Percentiles rank a stretch among this genome's conserved stretches.
Evolutionary conservation across 2,329 filamentous ascomycete species (phyloP).

Genomic region (Alternaria sp.): DNA sequence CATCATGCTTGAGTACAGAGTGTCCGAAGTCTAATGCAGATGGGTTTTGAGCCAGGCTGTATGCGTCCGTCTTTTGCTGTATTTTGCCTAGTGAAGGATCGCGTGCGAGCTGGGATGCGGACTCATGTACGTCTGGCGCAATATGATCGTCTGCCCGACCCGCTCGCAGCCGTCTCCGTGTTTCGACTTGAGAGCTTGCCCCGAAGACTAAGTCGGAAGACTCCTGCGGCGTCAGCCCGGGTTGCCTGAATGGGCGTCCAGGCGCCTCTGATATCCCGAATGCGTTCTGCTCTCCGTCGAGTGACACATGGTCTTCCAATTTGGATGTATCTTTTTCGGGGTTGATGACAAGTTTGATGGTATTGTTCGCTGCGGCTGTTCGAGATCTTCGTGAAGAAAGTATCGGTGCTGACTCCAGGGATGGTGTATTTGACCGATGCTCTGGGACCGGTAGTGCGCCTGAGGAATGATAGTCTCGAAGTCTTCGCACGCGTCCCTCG

Average conservation of each 20-base stretch:
- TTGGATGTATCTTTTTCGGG: neutral
- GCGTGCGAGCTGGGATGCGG: neutral
- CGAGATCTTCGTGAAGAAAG: neutral
- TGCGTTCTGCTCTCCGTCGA: neutral
- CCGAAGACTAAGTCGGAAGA: constrained; percentile 9
- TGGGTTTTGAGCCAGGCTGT: neutral
- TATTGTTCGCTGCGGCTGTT: neutral
- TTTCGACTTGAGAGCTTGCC: neutral
- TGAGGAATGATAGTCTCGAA: neutral
- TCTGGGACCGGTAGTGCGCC: neutral
- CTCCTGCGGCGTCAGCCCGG: constrained; percentile 6
- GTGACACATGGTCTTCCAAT: too few relatives aligned
- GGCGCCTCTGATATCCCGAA: neutral
- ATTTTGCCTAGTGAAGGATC: neutral
- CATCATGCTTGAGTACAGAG: too few relatives aligned
- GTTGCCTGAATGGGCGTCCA: constrained; percentile 7
- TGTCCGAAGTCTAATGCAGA: neutral
- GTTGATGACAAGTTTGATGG: neutral
- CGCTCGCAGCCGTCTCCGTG: neutral
- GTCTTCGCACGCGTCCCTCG: neutral
- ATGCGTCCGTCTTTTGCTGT: neutral
- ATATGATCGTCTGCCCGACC: neutral
- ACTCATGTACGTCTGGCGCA: constrained; percentile 3
- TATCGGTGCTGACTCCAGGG: neutral
- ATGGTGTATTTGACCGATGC: neutral